Evolutionary conservation across 768 basidiomycete species (phyloP), one percentile per base, ranked within the genome.

Genomic region (Cantharellus anzutake): DNA sequence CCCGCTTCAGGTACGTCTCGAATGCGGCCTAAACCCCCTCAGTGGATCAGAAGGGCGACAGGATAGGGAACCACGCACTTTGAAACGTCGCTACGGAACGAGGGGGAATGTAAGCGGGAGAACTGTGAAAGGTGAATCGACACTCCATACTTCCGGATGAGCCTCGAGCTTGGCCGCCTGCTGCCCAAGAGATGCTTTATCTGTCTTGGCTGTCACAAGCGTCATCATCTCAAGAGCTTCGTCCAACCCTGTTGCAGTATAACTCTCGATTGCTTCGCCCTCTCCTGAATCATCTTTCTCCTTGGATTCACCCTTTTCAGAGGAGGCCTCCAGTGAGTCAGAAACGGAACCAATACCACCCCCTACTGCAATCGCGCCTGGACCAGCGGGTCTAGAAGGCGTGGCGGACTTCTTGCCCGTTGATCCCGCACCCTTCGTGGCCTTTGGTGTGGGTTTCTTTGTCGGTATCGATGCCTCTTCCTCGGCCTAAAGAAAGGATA

Each of bases 201-300:
- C 92, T 79, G 80, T 83, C 76, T 90, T 92, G 2, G 87, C 86
- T 53, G 81, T 93, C 37, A 94, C 89, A 3, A 91, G 78, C 60
- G 89, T 86, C 62, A 96, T 69, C 59, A 94, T 75, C 70, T 97
- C 92, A 57, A 97, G 69, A 4, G 87, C 90, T 68, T 89, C 84
- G 67, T 97, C 92, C 58, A 97, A 79, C 7, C 92, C 92, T 34
- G 86, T 89, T 11, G 92, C 92, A 2, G 80, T 68, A 70, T 76
- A 86, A 66, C 82, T 83, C 71, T 90, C 83, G 7, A 76, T 69
- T 59, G 79, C 76, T 57, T 11, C 52, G 35, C 38, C 52, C 52
- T 29, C 20, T 29, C 20, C 20, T 29, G 20, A 29, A 29, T 29
- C 20, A 29, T 29, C 20, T 29, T 72, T 69, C 4, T 67, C 64